Evolutionary conservation across 768 basidiomycete species (phyloP), one percentile per base, ranked within the genome.

Genomic region (Leccinum rimulosum): DNA sequence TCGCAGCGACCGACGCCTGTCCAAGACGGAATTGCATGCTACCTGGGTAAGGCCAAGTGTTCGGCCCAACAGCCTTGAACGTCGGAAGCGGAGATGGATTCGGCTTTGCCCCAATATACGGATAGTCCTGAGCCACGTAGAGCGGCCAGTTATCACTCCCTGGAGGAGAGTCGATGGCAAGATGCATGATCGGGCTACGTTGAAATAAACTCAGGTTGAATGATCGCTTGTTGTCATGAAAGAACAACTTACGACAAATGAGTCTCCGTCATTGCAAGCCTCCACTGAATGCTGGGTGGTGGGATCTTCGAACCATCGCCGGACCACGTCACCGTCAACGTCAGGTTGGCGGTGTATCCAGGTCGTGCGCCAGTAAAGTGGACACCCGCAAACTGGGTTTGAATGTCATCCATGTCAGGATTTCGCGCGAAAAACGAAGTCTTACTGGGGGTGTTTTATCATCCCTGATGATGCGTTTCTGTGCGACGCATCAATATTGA

Each of bases 21-120:
- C 54, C 54, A 17, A 55, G 2, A 15, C 12, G 30, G 45, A 48
- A 55, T 10, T 55, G 31, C 31, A 14, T 19, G 3, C 4, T 14
- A 14, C 31, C 54, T 19, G 22, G 10, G 31, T 33, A 55, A 17
- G 54, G 45, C 54, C 54, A 54, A 6, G 25, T 2, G 14, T 54
- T 54, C 5, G 5, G 6, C 15, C 53, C 53, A 14, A 27, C 27
- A 12, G 6, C 7, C 22, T n/a, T 3, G 35, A 50, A 56, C 17
- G 35, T 19, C 3, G 55, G 55, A 27, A 56, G 35, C 11, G 55
- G 55, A 27, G 55, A 50, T 10, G 55, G 55, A 35, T 56, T 49
- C 17, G 33, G 33, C 6, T 19, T 2, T 6, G 14, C 6, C 12
- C 55, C 35, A n/a, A 56, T 28, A 35, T 30, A 50, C 1, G 55